A percentile compares a stretch with the other conserved stretches of the same genome.
phyloP scores from a whole-genome alignment of 2,329 filamentous ascomycete species.

The Aureobasidium sp. region DNA sequence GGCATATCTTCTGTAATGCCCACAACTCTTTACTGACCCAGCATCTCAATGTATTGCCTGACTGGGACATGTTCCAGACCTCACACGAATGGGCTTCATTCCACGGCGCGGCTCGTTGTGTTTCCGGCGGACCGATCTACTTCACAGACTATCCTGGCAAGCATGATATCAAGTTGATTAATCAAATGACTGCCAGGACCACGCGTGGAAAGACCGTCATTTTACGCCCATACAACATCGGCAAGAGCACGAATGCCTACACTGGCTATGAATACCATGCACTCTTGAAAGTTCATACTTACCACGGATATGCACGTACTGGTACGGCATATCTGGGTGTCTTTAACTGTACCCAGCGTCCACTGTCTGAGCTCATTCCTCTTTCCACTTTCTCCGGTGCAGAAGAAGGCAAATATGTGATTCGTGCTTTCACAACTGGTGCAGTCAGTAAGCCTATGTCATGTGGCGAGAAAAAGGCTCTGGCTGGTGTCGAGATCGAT shows the following conservation, averaged over 20 bases:
- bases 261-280: conserved; percentile 65
- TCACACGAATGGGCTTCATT: conserved; percentile 66
- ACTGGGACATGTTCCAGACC: conserved; percentile 73
- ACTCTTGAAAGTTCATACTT: conserved; percentile 72
- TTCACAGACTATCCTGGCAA: conserved; percentile 85
- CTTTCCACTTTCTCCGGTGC: conserved; percentile 69
- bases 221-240: conserved; percentile 68
- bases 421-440: conserved; percentile 63
- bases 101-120: conserved; percentile 82
- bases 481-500: conserved; percentile 58
- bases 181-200: conserved; percentile 73
- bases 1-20: conserved; percentile 93
- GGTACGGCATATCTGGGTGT: conserved; percentile 73
- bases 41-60: conserved; percentile 78
- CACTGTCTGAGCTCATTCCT: conserved; percentile 61
- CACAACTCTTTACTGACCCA: conserved; percentile 79
- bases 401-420: conserved; percentile 56
- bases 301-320: conserved; percentile 59
- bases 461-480: conserved; percentile 32
- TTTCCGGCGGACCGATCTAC: conserved; percentile 88
- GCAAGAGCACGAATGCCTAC: conserved; percentile 67
- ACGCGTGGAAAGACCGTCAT: conserved; percentile 71
- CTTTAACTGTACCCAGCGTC: conserved; percentile 68
- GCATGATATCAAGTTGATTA: conserved; percentile 68
- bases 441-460: conserved; percentile 50